A percentile compares a stretch with the other conserved stretches of the same genome.
These are phyloP conservation scores for Podochytrium sp. DNA, from an alignment of 192 early-diverging fungal species.

Conservation along the genomic window DNA sequence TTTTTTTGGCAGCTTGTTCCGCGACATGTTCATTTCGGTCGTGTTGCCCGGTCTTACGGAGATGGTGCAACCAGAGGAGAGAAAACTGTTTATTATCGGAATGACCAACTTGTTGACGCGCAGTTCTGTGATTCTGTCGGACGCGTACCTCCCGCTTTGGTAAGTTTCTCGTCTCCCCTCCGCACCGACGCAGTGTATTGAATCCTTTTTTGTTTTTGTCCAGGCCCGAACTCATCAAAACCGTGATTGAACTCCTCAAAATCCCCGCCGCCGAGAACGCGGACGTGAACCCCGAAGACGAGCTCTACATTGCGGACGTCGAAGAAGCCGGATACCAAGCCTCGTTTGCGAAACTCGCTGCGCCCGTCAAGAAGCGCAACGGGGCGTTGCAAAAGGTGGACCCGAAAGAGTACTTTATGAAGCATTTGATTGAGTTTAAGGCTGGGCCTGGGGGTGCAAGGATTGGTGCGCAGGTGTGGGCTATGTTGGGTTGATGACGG, in stretches of 20 bases:
- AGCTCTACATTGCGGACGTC: slow-evolving; percentile 61
- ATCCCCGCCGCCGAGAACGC: slow-evolving; percentile 51
- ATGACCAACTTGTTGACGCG: slow-evolving; percentile 66
- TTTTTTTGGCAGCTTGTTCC: slow-evolving; percentile 56
- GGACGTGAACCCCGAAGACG: slow-evolving; percentile 37
- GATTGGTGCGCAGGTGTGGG: neutral
- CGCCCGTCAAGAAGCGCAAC: slow-evolving; percentile 64
- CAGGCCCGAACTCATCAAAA: slow-evolving; percentile 56
- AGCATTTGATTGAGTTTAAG: slow-evolving; percentile 34
- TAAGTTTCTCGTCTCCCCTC: neutral
- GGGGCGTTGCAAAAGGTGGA: slow-evolving; percentile 64
- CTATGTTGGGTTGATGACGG: neutral
- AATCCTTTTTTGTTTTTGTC: slow-evolving; percentile 19
- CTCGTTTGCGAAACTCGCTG: slow-evolving; percentile 77
- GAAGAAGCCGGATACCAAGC: slow-evolving; percentile 86
- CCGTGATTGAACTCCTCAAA: slow-evolving; percentile 62
- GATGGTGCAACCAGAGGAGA: slow-evolving; percentile 58
- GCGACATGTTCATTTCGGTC: slow-evolving; percentile 62
- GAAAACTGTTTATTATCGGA: slow-evolving; percentile 67
- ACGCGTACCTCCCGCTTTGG: slow-evolving; percentile 55
- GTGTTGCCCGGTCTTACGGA: slow-evolving; percentile 69
- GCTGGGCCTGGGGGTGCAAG: slow-evolving; percentile 2
- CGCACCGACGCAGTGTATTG: neutral
- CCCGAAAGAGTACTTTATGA: slow-evolving; percentile 53
- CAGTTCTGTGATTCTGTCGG: slow-evolving; percentile 56